phyloP scores from a whole-genome alignment of 805 yeast genomes.

The Kazachstania africana region DNA sequence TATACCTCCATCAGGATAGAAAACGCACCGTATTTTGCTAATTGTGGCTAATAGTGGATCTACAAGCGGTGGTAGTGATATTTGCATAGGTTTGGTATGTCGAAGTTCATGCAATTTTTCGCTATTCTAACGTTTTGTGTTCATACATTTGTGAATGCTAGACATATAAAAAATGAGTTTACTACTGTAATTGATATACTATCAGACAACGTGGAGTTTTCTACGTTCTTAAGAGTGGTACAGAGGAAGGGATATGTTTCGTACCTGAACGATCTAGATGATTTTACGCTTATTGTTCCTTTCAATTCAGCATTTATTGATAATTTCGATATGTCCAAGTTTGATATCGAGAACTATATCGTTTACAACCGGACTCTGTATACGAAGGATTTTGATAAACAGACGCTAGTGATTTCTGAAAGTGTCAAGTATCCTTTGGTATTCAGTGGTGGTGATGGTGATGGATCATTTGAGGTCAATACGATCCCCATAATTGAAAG shows the following conservation, averaged over 20 bases:
- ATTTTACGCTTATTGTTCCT: conserved; percentile 72
- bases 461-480: conserved; percentile 7
- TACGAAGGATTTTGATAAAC: conserved; percentile 7
- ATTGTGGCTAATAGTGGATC: too few relatives aligned
- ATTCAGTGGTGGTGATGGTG: conserved; percentile 7
- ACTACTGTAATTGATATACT: conserved; percentile 54
- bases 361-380: conserved; percentile 28
- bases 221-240: conserved; percentile 46
- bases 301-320: conserved; percentile 60
- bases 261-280: conserved; percentile 41
- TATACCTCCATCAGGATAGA: too few relatives aligned
- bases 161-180: too few relatives aligned
- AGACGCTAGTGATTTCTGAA: conserved; percentile 5
- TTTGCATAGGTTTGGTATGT: too few relatives aligned
- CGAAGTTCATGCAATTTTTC: not conserved
- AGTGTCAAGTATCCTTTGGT: conserved; percentile 13
- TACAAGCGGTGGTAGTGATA: too few relatives aligned
- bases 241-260: conserved; percentile 58
- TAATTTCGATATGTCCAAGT: conserved; percentile 2
- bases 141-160: not conserved
- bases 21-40: too few relatives aligned
- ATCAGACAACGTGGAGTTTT: conserved; percentile 56
- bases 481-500: conserved; percentile 36
- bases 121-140: not conserved
- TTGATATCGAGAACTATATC: conserved; percentile 20